These are phyloP conservation scores for Stagonosporopsis chrysanthemi DNA, from an alignment of 2,329 filamentous ascomycete species.

Conservation along the genomic window DNA sequence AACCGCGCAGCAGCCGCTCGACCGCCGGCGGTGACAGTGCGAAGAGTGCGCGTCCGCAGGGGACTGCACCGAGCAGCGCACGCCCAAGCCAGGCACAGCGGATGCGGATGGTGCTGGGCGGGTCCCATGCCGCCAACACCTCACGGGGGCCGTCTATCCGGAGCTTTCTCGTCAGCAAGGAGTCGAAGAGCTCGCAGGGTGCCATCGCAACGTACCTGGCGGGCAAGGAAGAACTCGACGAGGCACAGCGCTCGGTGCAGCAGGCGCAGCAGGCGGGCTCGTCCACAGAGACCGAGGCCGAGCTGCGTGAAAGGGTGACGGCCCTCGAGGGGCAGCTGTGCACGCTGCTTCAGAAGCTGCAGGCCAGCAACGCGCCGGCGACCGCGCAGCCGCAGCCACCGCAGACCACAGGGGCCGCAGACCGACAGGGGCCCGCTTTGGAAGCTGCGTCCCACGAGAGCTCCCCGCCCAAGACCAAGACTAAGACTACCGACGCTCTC, in stretches of 20 bases:
- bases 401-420: background rate
- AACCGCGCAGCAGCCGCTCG: slow-evolving; percentile 23
- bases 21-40: slow-evolving; percentile 21
- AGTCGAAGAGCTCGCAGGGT: background rate
- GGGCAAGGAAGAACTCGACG: background rate
- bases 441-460: too few relatives aligned
- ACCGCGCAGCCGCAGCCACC: background rate
- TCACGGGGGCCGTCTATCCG: background rate
- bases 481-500: background rate
- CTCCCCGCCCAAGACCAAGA: too few relatives aligned
- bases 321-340: slow-evolving; percentile 8
- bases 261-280: background rate
- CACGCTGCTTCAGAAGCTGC: slow-evolving; percentile 3
- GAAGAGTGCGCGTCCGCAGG: background rate
- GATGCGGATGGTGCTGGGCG: background rate
- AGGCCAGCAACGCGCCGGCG: background rate
- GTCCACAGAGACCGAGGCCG: background rate
- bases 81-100: slow-evolving; percentile 4
- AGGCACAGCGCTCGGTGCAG: background rate
- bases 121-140: background rate
- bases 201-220: background rate
- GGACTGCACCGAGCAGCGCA: background rate
- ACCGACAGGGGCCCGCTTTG: too few relatives aligned
- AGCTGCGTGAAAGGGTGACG: slow-evolving; percentile 4
- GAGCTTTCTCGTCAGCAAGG: background rate